Base-by-base conservation (phyloP, 768 basidiomycete genomes). In the Suillus occidentalis region DNA sequence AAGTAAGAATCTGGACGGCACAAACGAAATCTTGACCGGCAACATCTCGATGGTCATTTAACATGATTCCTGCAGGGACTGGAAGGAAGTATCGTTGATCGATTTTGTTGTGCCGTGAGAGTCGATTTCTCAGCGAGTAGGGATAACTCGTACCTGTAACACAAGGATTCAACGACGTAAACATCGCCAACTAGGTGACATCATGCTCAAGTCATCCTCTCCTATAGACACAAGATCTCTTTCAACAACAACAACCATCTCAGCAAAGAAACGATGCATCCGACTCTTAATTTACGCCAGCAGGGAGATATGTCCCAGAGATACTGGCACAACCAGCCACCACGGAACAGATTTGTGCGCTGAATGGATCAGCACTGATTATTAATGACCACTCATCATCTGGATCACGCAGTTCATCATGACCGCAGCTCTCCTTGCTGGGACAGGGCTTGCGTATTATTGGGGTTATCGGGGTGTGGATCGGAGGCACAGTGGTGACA, bases 401-500 rank as follows among this genome's bases (percentile, higher is more conserved):
- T 16, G 25, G 7, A 50, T 50, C 49, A 55, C 10, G n/a, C 31
- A 77, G 76, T 58, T 78, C 16, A 73, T 78, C 9, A 75, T 71
- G 25, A 68, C 71, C 9, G 70, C 71, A 1, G 69, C 68, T 34
- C n/a, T 77, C 42, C 6, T 77, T 25, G 74, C 72, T 10, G 68
- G 72, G 42, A 72, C 76, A 37, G 74, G 71, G 25, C 69, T 76
- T 47, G 76, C 74, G 42, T 78, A 77, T 65, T 77, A 77, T 37
- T 78, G 77, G 76, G 76, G 75, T 16, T 77, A 77, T 67, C 76
- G 72, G 34, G 77, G 71, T 37, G 69, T 77, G 55, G 76, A 77
- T 9, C 73, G 67, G 61, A 76, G 77, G 60, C 74, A 77, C 58
- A 67, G 60, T 63, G 45, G 60, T 16, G 67, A 72, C 42, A 66